Conservation (phyloP, 2,329 filamentous ascomycete genomes). For the Hypoxylon sp. region DNA sequence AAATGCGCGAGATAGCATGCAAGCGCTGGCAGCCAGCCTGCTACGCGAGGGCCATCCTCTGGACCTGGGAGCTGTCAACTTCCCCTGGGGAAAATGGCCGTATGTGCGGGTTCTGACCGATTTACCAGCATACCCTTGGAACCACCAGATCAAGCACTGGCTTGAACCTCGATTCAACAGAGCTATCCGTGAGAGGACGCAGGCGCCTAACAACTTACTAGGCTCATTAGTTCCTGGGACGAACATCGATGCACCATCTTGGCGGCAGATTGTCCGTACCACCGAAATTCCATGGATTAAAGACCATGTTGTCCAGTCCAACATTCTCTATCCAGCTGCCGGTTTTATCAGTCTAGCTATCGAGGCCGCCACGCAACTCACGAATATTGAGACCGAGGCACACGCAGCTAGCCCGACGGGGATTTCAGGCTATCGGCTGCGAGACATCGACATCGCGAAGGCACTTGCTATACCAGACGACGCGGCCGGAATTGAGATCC, state of each 20-base stretch:
- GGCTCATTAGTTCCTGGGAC: constrained; percentile 21
- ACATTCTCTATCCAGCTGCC: constrained; percentile 37
- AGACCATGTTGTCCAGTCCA: constrained; percentile 36
- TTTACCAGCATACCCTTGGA: constrained; percentile 45
- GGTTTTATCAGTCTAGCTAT: constrained; percentile 42
- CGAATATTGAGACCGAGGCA: not conserved
- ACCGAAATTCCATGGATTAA: constrained; percentile 40
- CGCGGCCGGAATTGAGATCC: constrained; percentile 36
- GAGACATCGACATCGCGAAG: constrained; percentile 32
- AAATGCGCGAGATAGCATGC: not conserved
- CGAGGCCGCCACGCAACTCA: constrained; percentile 36
- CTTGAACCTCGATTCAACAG: constrained; percentile 33
- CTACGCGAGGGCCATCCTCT: constrained; percentile 31
- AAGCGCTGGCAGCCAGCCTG: constrained; percentile 8
- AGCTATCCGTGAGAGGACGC: constrained; percentile 20
- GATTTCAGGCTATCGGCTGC: constrained; percentile 21
- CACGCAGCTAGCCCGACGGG: not conserved
- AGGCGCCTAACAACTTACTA: constrained; percentile 40
- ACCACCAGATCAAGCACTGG: constrained; percentile 37
- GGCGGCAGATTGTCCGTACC: constrained; percentile 27
- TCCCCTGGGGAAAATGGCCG: constrained; percentile 8
- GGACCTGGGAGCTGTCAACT: constrained; percentile 22
- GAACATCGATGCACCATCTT: constrained; percentile 8
- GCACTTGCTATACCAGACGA: constrained; percentile 36
- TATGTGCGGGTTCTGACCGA: constrained; percentile 14